These are phyloP conservation scores for Psilocybe subaeruginosa DNA, from an alignment of 768 basidiomycete genomes.

Conservation along the genomic window DNA sequence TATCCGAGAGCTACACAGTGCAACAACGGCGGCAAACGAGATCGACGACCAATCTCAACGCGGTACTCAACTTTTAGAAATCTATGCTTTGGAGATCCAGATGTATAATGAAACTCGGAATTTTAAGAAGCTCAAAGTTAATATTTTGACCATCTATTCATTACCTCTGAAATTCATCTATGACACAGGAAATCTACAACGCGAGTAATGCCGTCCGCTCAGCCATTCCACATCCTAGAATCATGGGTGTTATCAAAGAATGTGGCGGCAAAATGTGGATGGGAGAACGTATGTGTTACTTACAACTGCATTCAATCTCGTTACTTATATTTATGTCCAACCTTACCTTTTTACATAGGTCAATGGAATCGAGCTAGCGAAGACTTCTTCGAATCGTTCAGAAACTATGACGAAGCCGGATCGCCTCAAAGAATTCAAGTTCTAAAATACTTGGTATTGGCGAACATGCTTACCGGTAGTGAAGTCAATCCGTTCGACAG, in stretches of 20 bases:
- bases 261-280: conserved; percentile 99
- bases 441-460: conserved; percentile 95
- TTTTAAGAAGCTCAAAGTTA: conserved; percentile 92
- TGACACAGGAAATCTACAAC: conserved; percentile 89
- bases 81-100: conserved; percentile 98
- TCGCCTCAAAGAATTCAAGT: conserved; percentile 97
- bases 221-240: conserved; percentile 96
- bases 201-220: conserved; percentile 91
- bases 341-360: conserved; percentile 43
- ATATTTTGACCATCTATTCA: not conserved
- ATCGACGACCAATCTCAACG: conserved; percentile 88
- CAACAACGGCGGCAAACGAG: conserved; percentile 62
- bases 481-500: conserved; percentile 99
- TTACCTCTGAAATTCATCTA: not conserved
- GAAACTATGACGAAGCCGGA: conserved; percentile 98
- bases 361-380: conserved; percentile 97
- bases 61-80: conserved; percentile 93
- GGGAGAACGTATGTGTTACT: conserved; percentile 81
- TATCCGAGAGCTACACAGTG: conserved; percentile 73
- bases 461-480: conserved; percentile 97
- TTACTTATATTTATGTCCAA: not conserved
- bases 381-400: conserved; percentile 99
- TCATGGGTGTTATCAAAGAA: conserved; percentile 99
- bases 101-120: conserved; percentile 99
- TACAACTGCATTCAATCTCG: not conserved